phyloP scores from a whole-genome alignment of 139 green algal genomes.

The Micractinium conductrix region DNA sequence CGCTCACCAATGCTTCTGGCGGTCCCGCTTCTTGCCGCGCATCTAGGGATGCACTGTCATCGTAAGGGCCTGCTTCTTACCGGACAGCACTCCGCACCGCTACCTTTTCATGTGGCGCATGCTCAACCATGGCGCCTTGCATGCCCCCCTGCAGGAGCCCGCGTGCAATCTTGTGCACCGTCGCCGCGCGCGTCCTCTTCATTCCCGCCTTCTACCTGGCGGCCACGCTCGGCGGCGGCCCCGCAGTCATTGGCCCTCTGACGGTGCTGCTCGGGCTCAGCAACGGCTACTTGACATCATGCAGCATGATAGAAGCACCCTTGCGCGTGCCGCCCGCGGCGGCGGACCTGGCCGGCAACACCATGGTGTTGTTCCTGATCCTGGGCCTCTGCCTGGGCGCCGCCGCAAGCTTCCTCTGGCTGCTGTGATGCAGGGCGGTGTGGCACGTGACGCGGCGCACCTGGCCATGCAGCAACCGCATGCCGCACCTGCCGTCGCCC shows the following conservation, averaged over 20 bases:
- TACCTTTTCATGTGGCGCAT: too few relatives aligned
- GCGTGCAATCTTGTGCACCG: not conserved
- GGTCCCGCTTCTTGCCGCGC: too few relatives aligned
- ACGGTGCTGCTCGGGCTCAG: constrained; percentile 56
- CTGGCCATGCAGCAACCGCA: too few relatives aligned
- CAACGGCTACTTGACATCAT: constrained; percentile 75
- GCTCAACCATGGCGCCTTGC: too few relatives aligned
- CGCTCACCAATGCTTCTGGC: too few relatives aligned
- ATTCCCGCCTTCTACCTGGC: constrained; percentile 60
- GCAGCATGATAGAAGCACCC: constrained; percentile 56
- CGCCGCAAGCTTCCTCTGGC: constrained; percentile 68
- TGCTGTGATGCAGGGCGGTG: too few relatives aligned
- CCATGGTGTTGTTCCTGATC: constrained; percentile 87
- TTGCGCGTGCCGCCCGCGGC: not conserved
- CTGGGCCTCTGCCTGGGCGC: constrained; percentile 77
- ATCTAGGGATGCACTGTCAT: too few relatives aligned
- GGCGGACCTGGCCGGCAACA: constrained; percentile 61
- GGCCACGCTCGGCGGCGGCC: not conserved
- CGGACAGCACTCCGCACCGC: too few relatives aligned
- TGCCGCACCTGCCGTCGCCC: too few relatives aligned
- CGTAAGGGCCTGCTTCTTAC: too few relatives aligned
- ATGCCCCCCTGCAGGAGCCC: constrained; percentile 2
- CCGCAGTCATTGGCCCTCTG: constrained; percentile 38
- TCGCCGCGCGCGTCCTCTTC: constrained; percentile 52
- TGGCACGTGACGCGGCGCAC: too few relatives aligned